Evolutionary conservation across 1,284 basidiomycete species (phyloP), one percentile per base, ranked within the genome.

Genomic region (Ustilago trichophora): DNA sequence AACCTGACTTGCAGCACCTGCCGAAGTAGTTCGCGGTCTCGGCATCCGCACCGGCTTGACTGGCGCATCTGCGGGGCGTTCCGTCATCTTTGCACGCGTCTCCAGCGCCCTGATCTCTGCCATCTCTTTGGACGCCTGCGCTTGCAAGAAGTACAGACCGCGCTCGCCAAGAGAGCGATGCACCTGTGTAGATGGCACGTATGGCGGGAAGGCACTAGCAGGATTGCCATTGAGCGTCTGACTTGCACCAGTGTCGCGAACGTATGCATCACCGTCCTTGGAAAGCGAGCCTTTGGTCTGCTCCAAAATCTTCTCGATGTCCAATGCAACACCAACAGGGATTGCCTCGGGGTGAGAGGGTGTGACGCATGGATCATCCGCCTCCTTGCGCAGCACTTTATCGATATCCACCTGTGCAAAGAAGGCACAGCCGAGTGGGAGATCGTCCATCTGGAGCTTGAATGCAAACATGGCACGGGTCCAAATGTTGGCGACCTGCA

Each of bases 341-440:
- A 98, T 92, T 0, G 90, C 87, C 16, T 80, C 81, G 3, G 91
- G 90, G 70, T 98, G 93, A 10, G 91, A 94, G 0, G 95, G 96
- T 8, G 95, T 99, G 22, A 93, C 87, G 74, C 95, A 98, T 0
- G 91, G 85, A 89, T 98, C 93, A 80, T 95, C 91, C 22, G 94
- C 93, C 83, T 98, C 96, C 82, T 99, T 99, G 25, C 95, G 87
- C 43, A 98, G 85, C 2, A 97, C 90, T 36, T 86, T 85, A 82
- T 99, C 96, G 24, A 98, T 85, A 78, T 98, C 96, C 34, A 98
- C 94, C 0, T 92, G 91, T 1, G 93, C 96, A 84, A 99, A 98
- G 85, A 97, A 98, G 0, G 93, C 93, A 12, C 82, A 83, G 38
- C 80, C 90, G 79, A 96, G 92, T 0, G 95, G 96, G n/a, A 98